These are phyloP conservation scores for Quercus bicolor DNA, from an alignment of 306 rosid species.

Conservation along the genomic window DNA sequence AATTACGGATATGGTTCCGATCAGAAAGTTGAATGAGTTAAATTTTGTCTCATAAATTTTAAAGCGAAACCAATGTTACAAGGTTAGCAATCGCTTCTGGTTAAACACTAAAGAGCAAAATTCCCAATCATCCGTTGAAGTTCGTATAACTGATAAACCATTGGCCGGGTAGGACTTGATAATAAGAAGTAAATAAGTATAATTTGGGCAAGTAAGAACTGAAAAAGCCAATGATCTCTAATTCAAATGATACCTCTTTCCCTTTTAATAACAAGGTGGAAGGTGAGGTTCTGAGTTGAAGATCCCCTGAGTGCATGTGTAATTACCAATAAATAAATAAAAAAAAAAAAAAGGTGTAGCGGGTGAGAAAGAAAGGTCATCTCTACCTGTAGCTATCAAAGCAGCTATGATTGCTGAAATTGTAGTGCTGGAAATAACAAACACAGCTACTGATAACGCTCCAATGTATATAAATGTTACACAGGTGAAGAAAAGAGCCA, in stretches of 20 bases:
- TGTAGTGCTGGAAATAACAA: slow-evolving; percentile 56
- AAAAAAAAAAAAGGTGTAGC: too few species aligned
- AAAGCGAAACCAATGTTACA: not conserved
- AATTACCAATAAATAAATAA: too few species aligned
- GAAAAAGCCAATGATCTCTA: too few species aligned
- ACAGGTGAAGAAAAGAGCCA: slow-evolving; percentile 78
- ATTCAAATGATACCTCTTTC: too few species aligned
- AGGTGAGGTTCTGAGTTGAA: too few species aligned
- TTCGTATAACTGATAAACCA: not conserved
- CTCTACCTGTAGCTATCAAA: slow-evolving; percentile 67
- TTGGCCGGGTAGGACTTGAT: not conserved
- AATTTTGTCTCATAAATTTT: not conserved
- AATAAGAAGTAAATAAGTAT: not conserved
- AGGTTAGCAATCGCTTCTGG: not conserved
- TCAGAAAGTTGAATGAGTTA: not conserved
- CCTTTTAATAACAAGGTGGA: too few species aligned
- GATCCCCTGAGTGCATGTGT: too few species aligned
- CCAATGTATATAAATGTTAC: slow-evolving; percentile 70
- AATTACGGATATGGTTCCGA: not conserved
- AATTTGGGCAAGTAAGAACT: not conserved
- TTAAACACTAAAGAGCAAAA: not conserved
- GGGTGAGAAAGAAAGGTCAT: not conserved
- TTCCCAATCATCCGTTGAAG: not conserved
- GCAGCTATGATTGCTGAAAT: slow-evolving; percentile 58
- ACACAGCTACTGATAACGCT: slow-evolving; percentile 69